Conservation (phyloP, 345 rosid species). For the Eucalyptus caleyi region DNA sequence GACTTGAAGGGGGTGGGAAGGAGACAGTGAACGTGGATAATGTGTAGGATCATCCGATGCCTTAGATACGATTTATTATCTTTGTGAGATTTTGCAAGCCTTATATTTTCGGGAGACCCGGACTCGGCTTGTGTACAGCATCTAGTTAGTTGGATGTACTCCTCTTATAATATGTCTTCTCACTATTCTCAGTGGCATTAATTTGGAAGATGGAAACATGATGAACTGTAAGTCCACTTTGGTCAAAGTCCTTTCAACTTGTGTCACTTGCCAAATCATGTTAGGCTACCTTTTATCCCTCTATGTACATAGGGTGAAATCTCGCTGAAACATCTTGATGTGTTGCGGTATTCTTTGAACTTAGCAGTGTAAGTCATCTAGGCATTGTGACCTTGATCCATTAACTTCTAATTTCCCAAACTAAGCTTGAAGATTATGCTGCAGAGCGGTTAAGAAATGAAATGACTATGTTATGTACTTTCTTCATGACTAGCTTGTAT, state of each 20-base stretch:
- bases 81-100: neutral
- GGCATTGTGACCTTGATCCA: neutral
- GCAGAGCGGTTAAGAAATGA: neutral
- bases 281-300: neutral
- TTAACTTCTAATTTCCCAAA: neutral
- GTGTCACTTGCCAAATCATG: neutral
- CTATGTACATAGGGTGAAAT: neutral
- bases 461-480: no score
- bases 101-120: neutral
- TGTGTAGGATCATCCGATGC: neutral
- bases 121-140: neutral
- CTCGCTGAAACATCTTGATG: neutral
- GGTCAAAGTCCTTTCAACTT: neutral
- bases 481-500: neutral
- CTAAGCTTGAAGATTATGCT: neutral
- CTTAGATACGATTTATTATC: neutral
- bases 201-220: neutral
- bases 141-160: neutral
- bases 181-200: neutral
- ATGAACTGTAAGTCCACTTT: neutral
- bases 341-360: neutral
- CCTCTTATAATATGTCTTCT: neutral
- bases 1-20: constrained; percentile 16
- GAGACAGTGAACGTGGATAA: constrained; percentile 12
- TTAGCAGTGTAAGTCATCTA: neutral